phyloP scores from a whole-genome alignment of 768 basidiomycete genomes.

The Amanita pseudoporphyria region DNA sequence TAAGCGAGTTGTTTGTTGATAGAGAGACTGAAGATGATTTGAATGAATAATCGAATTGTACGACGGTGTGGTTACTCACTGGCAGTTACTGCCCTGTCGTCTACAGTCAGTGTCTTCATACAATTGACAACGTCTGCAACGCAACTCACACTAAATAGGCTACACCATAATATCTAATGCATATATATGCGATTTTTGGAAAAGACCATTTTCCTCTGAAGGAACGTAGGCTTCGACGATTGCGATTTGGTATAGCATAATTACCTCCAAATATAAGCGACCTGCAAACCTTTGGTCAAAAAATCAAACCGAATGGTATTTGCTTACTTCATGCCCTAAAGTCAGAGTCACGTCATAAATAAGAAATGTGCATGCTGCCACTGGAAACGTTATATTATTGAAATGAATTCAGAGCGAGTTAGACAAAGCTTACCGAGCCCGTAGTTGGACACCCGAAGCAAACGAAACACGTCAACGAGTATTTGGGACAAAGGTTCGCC shows the following conservation, averaged over 20 bases:
- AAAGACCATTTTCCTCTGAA: background rate
- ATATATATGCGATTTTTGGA: background rate
- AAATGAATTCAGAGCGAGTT: background rate
- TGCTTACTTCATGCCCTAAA: background rate
- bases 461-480: background rate
- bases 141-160: background rate
- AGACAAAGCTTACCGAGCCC: background rate
- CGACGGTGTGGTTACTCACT: background rate
- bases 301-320: background rate
- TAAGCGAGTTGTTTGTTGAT: background rate
- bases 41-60: background rate
- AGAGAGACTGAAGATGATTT: background rate
- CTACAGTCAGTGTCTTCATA: background rate
- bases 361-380: background rate
- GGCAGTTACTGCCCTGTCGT: background rate
- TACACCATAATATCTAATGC: background rate
- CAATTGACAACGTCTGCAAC: background rate
- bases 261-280: background rate
- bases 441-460: background rate
- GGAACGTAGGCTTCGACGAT: background rate
- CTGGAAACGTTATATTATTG: background rate
- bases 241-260: too few relatives aligned
- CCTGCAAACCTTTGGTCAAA: background rate
- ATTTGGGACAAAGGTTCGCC: too few relatives aligned
- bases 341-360: background rate